Conservation (phyloP, 768 basidiomycete species). For the Psilocybe cubensis region DNA sequence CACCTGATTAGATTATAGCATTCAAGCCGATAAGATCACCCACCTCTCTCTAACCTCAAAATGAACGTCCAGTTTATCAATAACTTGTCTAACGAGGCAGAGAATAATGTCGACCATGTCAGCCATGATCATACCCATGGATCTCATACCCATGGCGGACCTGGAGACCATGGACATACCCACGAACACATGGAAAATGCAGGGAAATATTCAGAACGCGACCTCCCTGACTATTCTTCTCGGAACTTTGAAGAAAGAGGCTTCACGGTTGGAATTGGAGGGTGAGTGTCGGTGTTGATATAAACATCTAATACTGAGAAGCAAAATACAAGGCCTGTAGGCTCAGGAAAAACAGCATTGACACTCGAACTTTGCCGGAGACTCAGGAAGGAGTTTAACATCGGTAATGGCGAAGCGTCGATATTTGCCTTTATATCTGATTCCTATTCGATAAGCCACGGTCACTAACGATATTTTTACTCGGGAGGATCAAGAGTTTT, state of each 20-base stretch:
- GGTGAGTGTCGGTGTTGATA: slow-evolving; percentile 51
- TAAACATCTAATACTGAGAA: not conserved
- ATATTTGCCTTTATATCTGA: not conserved
- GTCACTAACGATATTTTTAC: slow-evolving; percentile 99
- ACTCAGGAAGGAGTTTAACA: slow-evolving; percentile 84
- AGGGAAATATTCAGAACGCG: slow-evolving; percentile 94
- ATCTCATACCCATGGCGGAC: slow-evolving; percentile 59
- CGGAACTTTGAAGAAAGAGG: slow-evolving; percentile 92
- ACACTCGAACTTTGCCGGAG: slow-evolving; percentile 87
- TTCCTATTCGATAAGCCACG: slow-evolving; percentile 51
- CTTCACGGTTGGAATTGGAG: slow-evolving; percentile 98
- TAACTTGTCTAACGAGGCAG: slow-evolving; percentile 46
- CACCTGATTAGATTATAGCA: slow-evolving; percentile 1
- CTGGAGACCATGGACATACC: slow-evolving; percentile 89
- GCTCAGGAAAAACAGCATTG: slow-evolving; percentile 95
- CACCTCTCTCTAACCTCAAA: not conserved
- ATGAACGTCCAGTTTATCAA: slow-evolving; percentile 83
- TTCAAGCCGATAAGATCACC: slow-evolving; percentile 3
- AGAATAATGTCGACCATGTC: slow-evolving; percentile 40
- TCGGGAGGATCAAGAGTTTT: slow-evolving; percentile 95
- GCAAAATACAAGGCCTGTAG: slow-evolving; percentile 83
- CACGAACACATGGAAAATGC: slow-evolving; percentile 88
- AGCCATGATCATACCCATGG: slow-evolving; percentile 61
- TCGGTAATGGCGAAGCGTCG: slow-evolving; percentile 55
- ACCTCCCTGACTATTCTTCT: slow-evolving; percentile 83